Evolutionary conservation across 371 early-diverging fungal species (phyloP).

Genomic region (Mucor ambiguus): DNA sequence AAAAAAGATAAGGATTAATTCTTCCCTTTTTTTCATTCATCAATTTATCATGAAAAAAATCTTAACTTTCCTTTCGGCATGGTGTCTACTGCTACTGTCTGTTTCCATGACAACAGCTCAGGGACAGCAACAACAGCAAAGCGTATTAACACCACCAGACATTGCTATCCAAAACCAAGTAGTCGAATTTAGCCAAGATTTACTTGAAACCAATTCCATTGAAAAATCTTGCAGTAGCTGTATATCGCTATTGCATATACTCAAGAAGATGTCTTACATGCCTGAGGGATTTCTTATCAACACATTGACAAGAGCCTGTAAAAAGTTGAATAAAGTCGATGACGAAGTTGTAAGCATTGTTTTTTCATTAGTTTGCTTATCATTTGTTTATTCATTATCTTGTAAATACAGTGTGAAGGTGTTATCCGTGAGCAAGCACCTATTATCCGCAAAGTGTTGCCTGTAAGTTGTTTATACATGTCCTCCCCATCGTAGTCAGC

Average conservation of each 20-base stretch:
- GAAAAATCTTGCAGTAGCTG: slow-evolving; percentile 19
- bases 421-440: slow-evolving; percentile 53
- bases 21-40: neutral
- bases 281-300: slow-evolving; percentile 32
- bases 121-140: slow-evolving; percentile 8
- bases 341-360: slow-evolving; percentile 40
- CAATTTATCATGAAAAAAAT: neutral
- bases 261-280: slow-evolving; percentile 21
- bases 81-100: neutral
- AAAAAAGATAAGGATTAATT: neutral
- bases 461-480: slow-evolving; percentile 17
- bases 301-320: slow-evolving; percentile 36
- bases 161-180: slow-evolving; percentile 17
- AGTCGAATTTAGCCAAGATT: neutral
- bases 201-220: slow-evolving; percentile 12
- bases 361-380: neutral
- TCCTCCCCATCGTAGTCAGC: neutral
- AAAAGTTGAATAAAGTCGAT: slow-evolving; percentile 34
- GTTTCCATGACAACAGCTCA: neutral
- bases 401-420: slow-evolving; percentile 42
- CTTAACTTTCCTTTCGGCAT: slow-evolving; percentile 1
- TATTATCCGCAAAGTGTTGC: slow-evolving; percentile 42
- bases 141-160: slow-evolving; percentile 10
- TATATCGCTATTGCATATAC: slow-evolving; percentile 19
- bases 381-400: neutral